Percentiles rank a stretch among this genome's conserved stretches.
phyloP scores from a whole-genome alignment of 306 rosid species.

The Fagus sylvatica region DNA sequence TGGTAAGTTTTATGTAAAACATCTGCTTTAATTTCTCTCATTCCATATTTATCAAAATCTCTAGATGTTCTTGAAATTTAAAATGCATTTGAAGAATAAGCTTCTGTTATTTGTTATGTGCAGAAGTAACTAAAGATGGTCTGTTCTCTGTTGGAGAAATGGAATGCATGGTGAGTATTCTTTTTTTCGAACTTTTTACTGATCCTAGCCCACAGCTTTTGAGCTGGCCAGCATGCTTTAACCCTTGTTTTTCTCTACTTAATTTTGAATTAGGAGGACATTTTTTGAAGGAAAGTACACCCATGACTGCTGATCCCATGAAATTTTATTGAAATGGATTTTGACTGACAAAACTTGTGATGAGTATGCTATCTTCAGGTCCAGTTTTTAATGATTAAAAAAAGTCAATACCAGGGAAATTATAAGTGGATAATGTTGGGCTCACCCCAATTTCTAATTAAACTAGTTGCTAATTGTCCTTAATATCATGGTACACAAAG shows the following conservation, averaged over 20 bases:
- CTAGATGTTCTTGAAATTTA: neutral
- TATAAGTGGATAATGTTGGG: neutral
- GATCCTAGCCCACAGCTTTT: slow-evolving; percentile 9
- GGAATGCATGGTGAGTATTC: slow-evolving; percentile 96
- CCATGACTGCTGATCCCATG: slow-evolving; percentile 1
- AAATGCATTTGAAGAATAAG: slow-evolving; percentile 12
- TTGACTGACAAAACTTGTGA: neutral
- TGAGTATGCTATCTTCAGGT: neutral
- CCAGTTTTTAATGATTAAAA: neutral
- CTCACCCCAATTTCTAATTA: too few relatives aligned
- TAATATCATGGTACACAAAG: too few relatives aligned
- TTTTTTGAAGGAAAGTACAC: neutral
- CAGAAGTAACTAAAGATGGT: slow-evolving; percentile 99
- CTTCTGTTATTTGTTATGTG: slow-evolving; percentile 35
- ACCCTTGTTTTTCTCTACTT: slow-evolving; percentile 19
- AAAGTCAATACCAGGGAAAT: neutral
- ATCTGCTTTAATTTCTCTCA: slow-evolving; percentile 14
- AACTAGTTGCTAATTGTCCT: too few relatives aligned
- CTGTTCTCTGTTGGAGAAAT: slow-evolving; percentile 98
- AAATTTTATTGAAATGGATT: neutral
- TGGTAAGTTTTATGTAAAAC: slow-evolving; percentile 46
- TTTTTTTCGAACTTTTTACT: slow-evolving; percentile 28
- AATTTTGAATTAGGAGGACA: slow-evolving; percentile 5
- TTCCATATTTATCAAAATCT: neutral
- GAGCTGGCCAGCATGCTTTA: neutral